These are phyloP conservation scores for Exophiala bonariae DNA, from an alignment of 2,329 filamentous ascomycete genomes.

Conservation along the genomic window DNA sequence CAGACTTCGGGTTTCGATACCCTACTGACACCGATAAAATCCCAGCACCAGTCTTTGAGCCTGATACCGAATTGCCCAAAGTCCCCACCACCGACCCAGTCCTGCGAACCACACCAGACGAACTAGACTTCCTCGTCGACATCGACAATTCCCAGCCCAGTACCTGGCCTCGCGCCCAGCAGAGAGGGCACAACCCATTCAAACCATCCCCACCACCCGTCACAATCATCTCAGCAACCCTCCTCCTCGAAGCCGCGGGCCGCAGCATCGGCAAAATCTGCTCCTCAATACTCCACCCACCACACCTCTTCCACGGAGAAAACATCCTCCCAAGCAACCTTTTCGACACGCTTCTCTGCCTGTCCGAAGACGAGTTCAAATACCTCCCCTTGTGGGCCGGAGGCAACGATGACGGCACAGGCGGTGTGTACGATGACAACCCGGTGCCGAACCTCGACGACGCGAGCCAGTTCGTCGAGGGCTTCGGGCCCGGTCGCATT, in stretches of 20 bases:
- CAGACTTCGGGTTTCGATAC: too few relatives aligned
- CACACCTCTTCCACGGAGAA: conserved; percentile 19
- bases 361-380: conserved; percentile 59
- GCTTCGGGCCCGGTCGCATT: conserved; percentile 13
- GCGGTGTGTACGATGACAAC: conserved; percentile 48
- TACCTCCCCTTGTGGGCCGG: conserved; percentile 67
- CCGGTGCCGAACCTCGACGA: conserved; percentile 35
- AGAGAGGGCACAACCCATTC: too few relatives aligned
- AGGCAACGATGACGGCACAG: conserved; percentile 53
- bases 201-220: too few relatives aligned
- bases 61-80: too few relatives aligned
- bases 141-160: too few relatives aligned
- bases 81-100: too few relatives aligned
- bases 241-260: conserved; percentile 11
- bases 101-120: too few relatives aligned
- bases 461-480: conserved; percentile 1
- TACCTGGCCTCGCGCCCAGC: too few relatives aligned
- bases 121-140: too few relatives aligned
- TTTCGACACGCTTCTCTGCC: conserved; percentile 49
- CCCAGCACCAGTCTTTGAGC: too few relatives aligned
- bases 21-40: too few relatives aligned
- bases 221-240: neutral
- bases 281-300: conserved; percentile 13
- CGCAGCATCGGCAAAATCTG: conserved; percentile 8
- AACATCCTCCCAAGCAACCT: conserved; percentile 14